Conservation (phyloP, 495 filamentous ascomycete genomes). For the Aspergillus coremiiformis region DNA sequence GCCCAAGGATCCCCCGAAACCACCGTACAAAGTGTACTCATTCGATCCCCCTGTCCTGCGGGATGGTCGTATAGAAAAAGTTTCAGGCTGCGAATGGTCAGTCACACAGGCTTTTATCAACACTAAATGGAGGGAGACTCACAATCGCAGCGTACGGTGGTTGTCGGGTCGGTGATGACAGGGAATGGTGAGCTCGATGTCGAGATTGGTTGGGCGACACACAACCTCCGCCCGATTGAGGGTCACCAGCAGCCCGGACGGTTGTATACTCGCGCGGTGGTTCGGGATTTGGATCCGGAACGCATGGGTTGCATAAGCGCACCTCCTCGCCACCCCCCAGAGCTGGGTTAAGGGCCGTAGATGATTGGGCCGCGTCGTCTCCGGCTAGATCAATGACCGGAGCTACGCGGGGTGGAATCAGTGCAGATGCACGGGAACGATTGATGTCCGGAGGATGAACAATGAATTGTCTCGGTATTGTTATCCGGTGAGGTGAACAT, state of each 20-base stretch:
- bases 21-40: slow-evolving; percentile 14
- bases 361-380: slow-evolving; percentile 22
- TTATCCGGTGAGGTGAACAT: slow-evolving; percentile 93
- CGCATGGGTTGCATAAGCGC: slow-evolving; percentile 88
- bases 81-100: slow-evolving; percentile 6
- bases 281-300: slow-evolving; percentile 79
- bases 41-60: slow-evolving; percentile 21
- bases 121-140: neutral
- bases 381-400: slow-evolving; percentile 37
- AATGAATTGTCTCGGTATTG: slow-evolving; percentile 86
- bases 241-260: slow-evolving; percentile 20
- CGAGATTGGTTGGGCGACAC: slow-evolving; percentile 10
- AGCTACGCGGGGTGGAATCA: slow-evolving; percentile 14
- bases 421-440: slow-evolving; percentile 15
- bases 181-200: slow-evolving; percentile 17
- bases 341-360: slow-evolving; percentile 39
- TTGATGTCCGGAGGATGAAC: slow-evolving; percentile 64
- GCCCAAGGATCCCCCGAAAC: slow-evolving; percentile 10
- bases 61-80: slow-evolving; percentile 7
- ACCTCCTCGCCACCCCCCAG: slow-evolving; percentile 80
- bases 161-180: slow-evolving; percentile 7
- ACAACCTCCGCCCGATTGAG: slow-evolving; percentile 3
- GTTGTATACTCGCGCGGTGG: slow-evolving; percentile 39
- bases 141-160: slow-evolving; percentile 4
- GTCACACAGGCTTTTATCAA: neutral